A percentile compares a stretch with the other conserved stretches of the same genome.
Evolutionary conservation across 768 basidiomycete species (phyloP).

Genomic region (Lanmaoa rubissima): DNA sequence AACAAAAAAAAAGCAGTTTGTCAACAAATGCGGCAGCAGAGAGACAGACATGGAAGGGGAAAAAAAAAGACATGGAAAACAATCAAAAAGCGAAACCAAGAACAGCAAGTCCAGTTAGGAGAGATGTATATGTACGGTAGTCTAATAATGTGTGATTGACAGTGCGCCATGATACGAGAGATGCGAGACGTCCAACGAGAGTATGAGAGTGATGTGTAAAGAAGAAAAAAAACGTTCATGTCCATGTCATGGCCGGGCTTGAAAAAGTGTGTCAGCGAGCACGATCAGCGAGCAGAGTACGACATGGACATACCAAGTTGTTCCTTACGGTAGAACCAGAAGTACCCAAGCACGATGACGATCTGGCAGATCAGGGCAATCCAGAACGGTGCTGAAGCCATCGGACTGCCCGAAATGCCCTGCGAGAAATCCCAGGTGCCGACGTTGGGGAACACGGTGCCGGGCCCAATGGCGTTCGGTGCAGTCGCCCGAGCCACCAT

Average conservation of each 20-base stretch:
- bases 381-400: slow-evolving; percentile 88
- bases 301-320: slow-evolving; percentile 61
- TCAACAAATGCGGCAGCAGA: no score
- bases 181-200: slow-evolving; percentile 5
- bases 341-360: slow-evolving; percentile 86
- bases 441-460: slow-evolving; percentile 87
- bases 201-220: not conserved
- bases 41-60: no score
- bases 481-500: slow-evolving; percentile 92
- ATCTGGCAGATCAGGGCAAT: slow-evolving; percentile 76
- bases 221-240: not conserved
- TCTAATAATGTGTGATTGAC: slow-evolving; percentile 2
- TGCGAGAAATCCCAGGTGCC: slow-evolving; percentile 86
- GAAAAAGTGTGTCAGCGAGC: not conserved
- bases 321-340: slow-evolving; percentile 97
- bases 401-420: slow-evolving; percentile 72
- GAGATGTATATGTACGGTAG: not conserved
- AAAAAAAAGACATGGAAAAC: not conserved
- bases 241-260: slow-evolving; percentile 14
- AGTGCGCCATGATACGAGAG: not conserved
- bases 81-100: not conserved
- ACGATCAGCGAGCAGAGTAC: not conserved
- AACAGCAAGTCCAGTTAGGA: not conserved
- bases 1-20: no score
- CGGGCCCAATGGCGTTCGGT: slow-evolving; percentile 86